phyloP scores from a whole-genome alignment of 805 yeast genomes.

The Candida boleticola region DNA sequence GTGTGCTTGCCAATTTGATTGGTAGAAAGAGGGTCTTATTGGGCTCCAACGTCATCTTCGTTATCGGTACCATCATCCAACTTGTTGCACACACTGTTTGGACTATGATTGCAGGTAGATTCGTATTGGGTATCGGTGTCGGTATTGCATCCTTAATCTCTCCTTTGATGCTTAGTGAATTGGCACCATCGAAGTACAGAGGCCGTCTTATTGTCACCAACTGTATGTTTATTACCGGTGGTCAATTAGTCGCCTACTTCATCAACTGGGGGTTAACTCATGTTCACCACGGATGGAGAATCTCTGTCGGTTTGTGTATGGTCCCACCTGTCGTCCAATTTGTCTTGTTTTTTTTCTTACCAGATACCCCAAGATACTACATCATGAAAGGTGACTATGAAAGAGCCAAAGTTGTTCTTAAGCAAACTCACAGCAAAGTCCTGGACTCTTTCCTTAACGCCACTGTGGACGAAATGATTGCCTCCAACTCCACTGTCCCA shows the following conservation, averaged over 20 bases:
- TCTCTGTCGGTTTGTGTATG: conserved; percentile 85
- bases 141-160: conserved; percentile 93
- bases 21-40: conserved; percentile 87
- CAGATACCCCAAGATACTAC: conserved; percentile 93
- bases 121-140: conserved; percentile 94
- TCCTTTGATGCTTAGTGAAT: conserved; percentile 89
- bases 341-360: conserved; percentile 75
- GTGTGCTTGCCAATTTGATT: conserved; percentile 72
- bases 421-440: conserved; percentile 60
- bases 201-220: conserved; percentile 89
- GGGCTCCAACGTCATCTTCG: conserved; percentile 77
- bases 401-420: conserved; percentile 64
- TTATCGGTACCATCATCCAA: conserved; percentile 83
- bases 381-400: conserved; percentile 67
- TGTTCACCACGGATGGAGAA: conserved; percentile 87
- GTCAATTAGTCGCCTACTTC: conserved; percentile 91
- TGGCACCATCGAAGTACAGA: conserved; percentile 88
- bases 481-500: conserved; percentile 40
- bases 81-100: conserved; percentile 77
- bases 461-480: conserved; percentile 65
- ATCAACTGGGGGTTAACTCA: conserved; percentile 82
- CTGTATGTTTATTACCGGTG: conserved; percentile 89
- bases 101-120: conserved; percentile 90
- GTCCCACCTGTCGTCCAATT: conserved; percentile 83
- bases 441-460: conserved; percentile 61